Base-by-base conservation (phyloP, 1,284 basidiomycete genomes). In the Ustanciosporium gigantosporum region DNA sequence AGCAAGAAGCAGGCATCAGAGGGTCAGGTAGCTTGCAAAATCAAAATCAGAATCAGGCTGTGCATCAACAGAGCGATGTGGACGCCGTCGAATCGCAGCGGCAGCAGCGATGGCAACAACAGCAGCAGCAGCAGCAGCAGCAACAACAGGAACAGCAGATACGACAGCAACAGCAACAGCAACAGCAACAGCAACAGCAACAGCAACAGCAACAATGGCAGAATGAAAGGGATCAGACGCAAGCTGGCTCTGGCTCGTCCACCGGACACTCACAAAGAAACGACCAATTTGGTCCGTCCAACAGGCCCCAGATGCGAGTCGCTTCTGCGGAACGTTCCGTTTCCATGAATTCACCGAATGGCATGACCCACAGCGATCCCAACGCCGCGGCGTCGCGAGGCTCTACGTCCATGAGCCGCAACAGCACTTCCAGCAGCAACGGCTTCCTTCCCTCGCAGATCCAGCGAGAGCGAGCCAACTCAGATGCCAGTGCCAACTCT, bases 401-500 rank as follows among this genome's bases (percentile, higher is more conserved):
- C 19, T 58, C 53, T 17, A 38, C 44, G 21, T 39, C 24, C 16
- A 50, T 58, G 47, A 55, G 47, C 38, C 43, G 58, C 25, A 58
- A 55, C 46, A 67, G 65, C 39, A 55, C 42, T 2, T 43, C 48
- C 23, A 59, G 59, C 47, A 57, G 51, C 44, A 56, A 45, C 25
- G 57, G 60, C 9, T 70, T 70, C 53, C 45, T 70, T 3, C 70
- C 68, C 7, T 73, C 68, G 17, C 66, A 70, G 27, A 52, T 73
- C 3, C 68, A 70, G 48, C 51, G 70, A 20, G 68, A 66, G 27
- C 56, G 70, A 16, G 42, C 68, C 34, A 57, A 38, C 32, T 66
- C 66, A 16, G 70, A 73, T 17, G 62, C 65, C 17, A 71, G 61
- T 37, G 55, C 47, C 34, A 59, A 19, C 22, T 59, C 64, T 5